phyloP scores from a whole-genome alignment of 2,329 filamentous ascomycete species.

The Fusarium sp. region DNA sequence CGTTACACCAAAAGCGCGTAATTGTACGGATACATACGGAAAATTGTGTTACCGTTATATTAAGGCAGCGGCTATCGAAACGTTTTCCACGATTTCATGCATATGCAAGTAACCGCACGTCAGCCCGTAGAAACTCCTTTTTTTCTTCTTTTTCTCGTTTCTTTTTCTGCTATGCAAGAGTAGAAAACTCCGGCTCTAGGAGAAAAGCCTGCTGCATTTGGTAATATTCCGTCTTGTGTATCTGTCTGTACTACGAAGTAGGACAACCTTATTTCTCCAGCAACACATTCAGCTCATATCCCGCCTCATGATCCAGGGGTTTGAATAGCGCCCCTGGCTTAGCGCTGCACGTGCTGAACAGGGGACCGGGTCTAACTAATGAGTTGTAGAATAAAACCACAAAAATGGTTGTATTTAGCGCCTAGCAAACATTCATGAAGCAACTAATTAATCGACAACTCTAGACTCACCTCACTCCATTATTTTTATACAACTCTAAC shows the following conservation, averaged over 20 bases:
- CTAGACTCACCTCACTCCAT: slow-evolving; percentile 8
- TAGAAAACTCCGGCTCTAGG: neutral
- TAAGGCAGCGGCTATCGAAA: slow-evolving; percentile 37
- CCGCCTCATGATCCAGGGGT: slow-evolving; percentile 22
- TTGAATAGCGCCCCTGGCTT: slow-evolving; percentile 8
- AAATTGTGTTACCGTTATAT: slow-evolving; percentile 22
- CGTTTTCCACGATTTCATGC: slow-evolving; percentile 17
- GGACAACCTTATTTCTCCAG: slow-evolving; percentile 13
- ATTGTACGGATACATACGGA: neutral
- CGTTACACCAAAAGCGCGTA: slow-evolving; percentile 18
- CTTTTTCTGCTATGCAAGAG: neutral
- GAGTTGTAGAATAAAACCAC: neutral
- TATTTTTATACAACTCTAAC: slow-evolving; percentile 1
- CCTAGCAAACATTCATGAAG: slow-evolving; percentile 9
- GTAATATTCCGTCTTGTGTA: neutral
- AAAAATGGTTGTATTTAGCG: slow-evolving; percentile 8
- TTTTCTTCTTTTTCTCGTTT: neutral
- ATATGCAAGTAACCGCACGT: slow-evolving; percentile 29
- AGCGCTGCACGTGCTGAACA: slow-evolving; percentile 30
- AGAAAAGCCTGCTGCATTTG: neutral
- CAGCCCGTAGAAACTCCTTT: neutral
- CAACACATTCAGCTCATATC: slow-evolving; percentile 15
- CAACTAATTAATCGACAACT: slow-evolving; percentile 1
- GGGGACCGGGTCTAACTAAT: slow-evolving; percentile 15
- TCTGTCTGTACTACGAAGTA: neutral